These are phyloP conservation scores for Maudiozyma bulderi DNA, from an alignment of 805 yeast species.

Conservation along the genomic window DNA sequence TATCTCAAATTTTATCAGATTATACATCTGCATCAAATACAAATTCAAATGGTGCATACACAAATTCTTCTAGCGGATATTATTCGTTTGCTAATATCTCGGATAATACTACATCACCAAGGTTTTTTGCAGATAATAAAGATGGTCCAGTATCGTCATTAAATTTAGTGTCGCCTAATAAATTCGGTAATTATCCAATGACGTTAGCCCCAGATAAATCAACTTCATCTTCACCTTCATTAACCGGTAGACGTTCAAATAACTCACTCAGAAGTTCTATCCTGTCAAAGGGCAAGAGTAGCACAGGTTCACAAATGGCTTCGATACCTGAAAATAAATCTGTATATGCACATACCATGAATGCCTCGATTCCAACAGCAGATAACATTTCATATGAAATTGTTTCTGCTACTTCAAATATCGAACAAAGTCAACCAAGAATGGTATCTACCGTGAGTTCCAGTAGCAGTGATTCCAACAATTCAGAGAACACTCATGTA, in stretches of 20 bases:
- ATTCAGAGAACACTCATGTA: not conserved
- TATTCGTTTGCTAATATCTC: slow-evolving; percentile 32
- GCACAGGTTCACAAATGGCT: slow-evolving; percentile 7
- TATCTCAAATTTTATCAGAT: slow-evolving; percentile 27
- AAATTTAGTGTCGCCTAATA: not conserved
- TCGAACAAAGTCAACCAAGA: not conserved
- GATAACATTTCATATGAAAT: slow-evolving; percentile 24
- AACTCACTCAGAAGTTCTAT: slow-evolving; percentile 2
- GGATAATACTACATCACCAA: slow-evolving; percentile 27
- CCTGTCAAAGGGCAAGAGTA: not conserved
- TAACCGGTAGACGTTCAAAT: not conserved
- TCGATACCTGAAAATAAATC: slow-evolving; percentile 13
- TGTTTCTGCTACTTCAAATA: slow-evolving; percentile 9
- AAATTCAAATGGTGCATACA: slow-evolving; percentile 10
- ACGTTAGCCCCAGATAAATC: slow-evolving; percentile 16
- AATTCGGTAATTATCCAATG: slow-evolving; percentile 7
- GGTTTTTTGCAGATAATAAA: slow-evolving; percentile 4
- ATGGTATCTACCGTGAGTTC: slow-evolving; percentile 2
- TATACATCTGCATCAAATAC: slow-evolving; percentile 16
- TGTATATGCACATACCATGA: not conserved
- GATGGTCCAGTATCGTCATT: slow-evolving; percentile 1
- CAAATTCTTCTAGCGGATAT: slow-evolving; percentile 25
- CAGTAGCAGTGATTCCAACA: not conserved
- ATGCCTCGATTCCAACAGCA: slow-evolving; percentile 21
- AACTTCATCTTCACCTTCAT: not conserved